phyloP scores from a whole-genome alignment of 768 basidiomycete genomes.

The Amylocystis lapponica region DNA sequence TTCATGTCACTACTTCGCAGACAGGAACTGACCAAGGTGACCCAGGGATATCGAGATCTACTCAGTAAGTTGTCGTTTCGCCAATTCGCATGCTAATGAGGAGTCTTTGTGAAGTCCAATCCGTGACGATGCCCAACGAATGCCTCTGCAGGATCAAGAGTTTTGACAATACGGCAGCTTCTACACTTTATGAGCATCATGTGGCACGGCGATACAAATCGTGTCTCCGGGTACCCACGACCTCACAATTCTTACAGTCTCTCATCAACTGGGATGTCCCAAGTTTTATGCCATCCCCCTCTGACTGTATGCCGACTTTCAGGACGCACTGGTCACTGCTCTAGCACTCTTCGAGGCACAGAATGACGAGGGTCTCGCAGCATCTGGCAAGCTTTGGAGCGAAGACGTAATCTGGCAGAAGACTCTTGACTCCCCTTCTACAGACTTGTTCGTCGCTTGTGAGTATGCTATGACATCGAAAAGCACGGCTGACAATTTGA shows the following conservation, averaged over 20 bases:
- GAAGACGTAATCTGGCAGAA: slow-evolving; percentile 35
- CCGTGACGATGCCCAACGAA: too few relatives aligned
- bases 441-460: slow-evolving; percentile 38
- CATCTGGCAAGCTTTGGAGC: slow-evolving; percentile 11
- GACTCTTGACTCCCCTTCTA: slow-evolving; percentile 19
- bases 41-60: not conserved
- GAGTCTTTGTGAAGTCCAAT: too few relatives aligned
- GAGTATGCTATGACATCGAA: too few relatives aligned
- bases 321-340: slow-evolving; percentile 32
- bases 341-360: slow-evolving; percentile 23
- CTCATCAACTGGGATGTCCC: slow-evolving; percentile 17
- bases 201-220: slow-evolving; percentile 20
- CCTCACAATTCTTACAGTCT: slow-evolving; percentile 18
- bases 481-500: too few relatives aligned
- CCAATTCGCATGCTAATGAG: not conserved
- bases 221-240: slow-evolving; percentile 13
- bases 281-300: slow-evolving; percentile 3
- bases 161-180: slow-evolving; percentile 6
- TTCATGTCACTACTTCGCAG: not conserved
- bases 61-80: not conserved
- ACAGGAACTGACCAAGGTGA: not conserved
- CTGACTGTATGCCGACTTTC: slow-evolving; percentile 16
- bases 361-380: not conserved
- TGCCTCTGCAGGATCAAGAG: too few relatives aligned
- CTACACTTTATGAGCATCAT: slow-evolving; percentile 31